phyloP scores from a whole-genome alignment of 2,329 filamentous ascomycete genomes.

The Capronia coronata region DNA sequence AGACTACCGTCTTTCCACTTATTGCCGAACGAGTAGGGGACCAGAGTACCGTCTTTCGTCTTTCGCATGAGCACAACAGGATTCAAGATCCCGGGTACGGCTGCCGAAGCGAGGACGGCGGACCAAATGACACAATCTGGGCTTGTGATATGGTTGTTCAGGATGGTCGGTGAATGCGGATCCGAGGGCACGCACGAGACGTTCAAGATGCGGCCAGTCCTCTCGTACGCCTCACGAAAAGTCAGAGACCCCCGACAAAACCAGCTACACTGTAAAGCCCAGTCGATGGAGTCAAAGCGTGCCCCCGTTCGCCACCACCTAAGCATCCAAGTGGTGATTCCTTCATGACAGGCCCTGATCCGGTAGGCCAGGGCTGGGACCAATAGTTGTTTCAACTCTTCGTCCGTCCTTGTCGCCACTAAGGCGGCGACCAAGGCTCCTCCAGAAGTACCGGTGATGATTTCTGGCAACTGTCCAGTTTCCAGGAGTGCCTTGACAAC shows the following conservation, averaged over 20 bases:
- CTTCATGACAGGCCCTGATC: slow-evolving; percentile 80
- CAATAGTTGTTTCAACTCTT: slow-evolving; percentile 77
- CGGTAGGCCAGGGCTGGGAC: slow-evolving; percentile 78
- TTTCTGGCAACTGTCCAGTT: slow-evolving; percentile 75
- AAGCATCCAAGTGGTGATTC: slow-evolving; percentile 65
- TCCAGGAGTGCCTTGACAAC: slow-evolving; percentile 86
- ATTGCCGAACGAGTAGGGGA: slow-evolving; percentile 92
- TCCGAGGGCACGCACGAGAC: slow-evolving; percentile 94
- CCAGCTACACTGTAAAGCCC: slow-evolving; percentile 80
- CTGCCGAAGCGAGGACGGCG: slow-evolving; percentile 86
- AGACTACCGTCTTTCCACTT: slow-evolving; percentile 98
- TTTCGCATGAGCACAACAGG: slow-evolving; percentile 92
- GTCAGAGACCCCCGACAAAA: slow-evolving; percentile 88
- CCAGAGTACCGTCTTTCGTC: slow-evolving; percentile 65
- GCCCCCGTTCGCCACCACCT: slow-evolving; percentile 92
- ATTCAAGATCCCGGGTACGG: slow-evolving; percentile 91
- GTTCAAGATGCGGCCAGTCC: slow-evolving; percentile 89
- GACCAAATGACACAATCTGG: slow-evolving; percentile 99
- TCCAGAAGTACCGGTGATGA: slow-evolving; percentile 94
- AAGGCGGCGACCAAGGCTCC: slow-evolving; percentile 84
- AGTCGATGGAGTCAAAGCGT: slow-evolving; percentile 87
- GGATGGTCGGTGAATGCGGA: slow-evolving; percentile 82
- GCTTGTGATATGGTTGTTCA: slow-evolving; percentile 90
- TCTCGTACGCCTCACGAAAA: slow-evolving; percentile 88
- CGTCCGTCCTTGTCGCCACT: slow-evolving; percentile 81